phyloP scores from a whole-genome alignment of 164 flowering plant species.

The Liquidambar formosana region DNA sequence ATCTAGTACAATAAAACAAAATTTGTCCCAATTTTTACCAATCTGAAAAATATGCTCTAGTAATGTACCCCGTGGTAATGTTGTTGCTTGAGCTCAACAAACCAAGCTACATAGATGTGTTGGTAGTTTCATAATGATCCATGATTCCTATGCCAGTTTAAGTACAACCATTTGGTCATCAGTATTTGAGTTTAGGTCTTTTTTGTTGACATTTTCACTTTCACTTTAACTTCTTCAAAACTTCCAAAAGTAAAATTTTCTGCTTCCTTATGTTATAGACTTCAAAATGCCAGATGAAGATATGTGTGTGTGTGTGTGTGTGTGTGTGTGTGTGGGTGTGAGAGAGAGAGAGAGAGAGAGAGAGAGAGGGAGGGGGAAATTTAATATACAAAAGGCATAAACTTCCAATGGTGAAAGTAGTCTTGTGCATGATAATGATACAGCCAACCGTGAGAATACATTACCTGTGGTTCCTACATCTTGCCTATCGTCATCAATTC shows the following conservation, averaged over 20 bases:
- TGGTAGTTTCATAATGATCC: neutral
- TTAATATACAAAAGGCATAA: neutral
- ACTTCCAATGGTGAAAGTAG: neutral
- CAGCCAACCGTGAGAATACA: neutral
- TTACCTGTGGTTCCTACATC: constrained; percentile 95
- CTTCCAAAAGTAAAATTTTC: neutral
- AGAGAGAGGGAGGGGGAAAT: too few relatives aligned
- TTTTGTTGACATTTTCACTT: neutral
- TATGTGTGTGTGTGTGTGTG: too few relatives aligned
- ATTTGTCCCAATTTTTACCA: neutral
- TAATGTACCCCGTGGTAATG: too few relatives aligned
- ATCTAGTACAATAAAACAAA: too few relatives aligned
- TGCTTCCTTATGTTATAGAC: neutral
- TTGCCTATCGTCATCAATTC: constrained; percentile 66
- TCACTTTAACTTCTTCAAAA: neutral
- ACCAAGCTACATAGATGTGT: neutral
- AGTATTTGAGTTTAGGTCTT: too few relatives aligned
- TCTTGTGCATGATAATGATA: neutral
- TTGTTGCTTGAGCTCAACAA: neutral
- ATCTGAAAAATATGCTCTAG: too few relatives aligned
- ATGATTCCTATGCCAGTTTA: neutral
- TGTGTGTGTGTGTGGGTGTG: too few relatives aligned
- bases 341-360: too few relatives aligned
- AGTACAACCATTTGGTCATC: neutral
- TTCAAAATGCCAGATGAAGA: neutral